Base-by-base conservation (phyloP, 805 yeast genomes). In the Ogataea siamensis region DNA sequence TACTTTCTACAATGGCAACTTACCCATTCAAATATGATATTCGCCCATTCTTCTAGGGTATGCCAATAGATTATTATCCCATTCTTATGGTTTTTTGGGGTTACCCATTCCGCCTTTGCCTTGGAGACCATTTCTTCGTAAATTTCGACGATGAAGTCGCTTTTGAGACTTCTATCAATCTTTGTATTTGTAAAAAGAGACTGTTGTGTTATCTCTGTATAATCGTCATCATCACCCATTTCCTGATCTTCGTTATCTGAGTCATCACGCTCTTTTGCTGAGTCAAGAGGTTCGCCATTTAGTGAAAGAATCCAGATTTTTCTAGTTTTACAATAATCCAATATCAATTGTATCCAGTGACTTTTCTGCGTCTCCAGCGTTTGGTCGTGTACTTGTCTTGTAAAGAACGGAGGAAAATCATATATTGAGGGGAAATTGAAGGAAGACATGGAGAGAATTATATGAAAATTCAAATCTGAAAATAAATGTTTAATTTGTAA, bases 371-470 rank as follows among this genome's bases (percentile, higher is more conserved):
- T 80, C 20, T 73, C 71, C 66, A 85, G 76, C 2, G 93, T 82
- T 8, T 84, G 77, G 24, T 79, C 73, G 51, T 91, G 89, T 15
- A 93, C 88, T 62, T 91, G 99, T 44, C 78, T 72, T 7, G 98
- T 93, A 64, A 79, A 91, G 49, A 91, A 77, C 0, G 99, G 99
- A 5, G 97, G 97, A 60, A 88, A 91, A 25, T 76, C 68, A 53
- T 79, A 78, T 13, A 81, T 78, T 4, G 71, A 58, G 5, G 86
- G 84, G 37, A 66, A 68, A 35, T 49, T 39, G 39, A 56, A 58
- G 17, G 37, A 37, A n/a, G n/a, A n/a, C n/a, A n/a, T n/a, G n/a
- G n/a, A n/a, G n/a, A n/a, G n/a, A n/a, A n/a, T n/a, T n/a, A n/a
- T n/a, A n/a, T n/a, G n/a, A n/a, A n/a, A n/a, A n/a, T n/a, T n/a